Evolutionary conservation across 164 flowering plant genomes (phyloP).

Genomic region (Euptelea pleiosperma): DNA sequence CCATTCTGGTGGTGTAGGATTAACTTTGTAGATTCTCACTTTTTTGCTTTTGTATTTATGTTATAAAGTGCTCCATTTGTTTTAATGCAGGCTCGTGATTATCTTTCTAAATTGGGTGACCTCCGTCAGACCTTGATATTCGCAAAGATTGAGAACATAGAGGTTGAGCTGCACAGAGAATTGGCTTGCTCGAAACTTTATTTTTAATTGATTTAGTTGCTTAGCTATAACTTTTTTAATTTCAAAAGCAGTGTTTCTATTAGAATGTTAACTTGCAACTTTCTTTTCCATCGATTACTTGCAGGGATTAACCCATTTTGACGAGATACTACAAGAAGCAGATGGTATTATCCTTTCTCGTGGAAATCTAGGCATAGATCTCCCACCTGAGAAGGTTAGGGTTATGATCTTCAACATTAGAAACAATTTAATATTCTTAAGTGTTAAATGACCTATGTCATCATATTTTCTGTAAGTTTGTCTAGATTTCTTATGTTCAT

Average conservation of each 20-base stretch:
- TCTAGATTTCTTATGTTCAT: no score
- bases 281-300: constrained; percentile 9
- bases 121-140: constrained; percentile 84
- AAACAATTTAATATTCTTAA: no score
- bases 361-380: constrained; percentile 83
- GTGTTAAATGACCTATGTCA: no score
- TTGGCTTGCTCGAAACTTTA: not conserved
- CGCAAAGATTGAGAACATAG: constrained; percentile 68
- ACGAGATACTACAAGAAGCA: constrained; percentile 84
- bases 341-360: constrained; percentile 87
- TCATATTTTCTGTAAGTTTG: no score
- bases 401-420: constrained; percentile 6
- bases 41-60: not conserved
- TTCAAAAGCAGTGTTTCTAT: not conserved
- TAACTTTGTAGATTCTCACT: no score
- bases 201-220: not conserved
- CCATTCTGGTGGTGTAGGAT: no score
- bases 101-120: constrained; percentile 74
- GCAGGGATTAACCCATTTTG: constrained; percentile 80
- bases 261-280: not conserved
- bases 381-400: constrained; percentile 85
- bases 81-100: constrained; percentile 73
- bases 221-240: not conserved
- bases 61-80: constrained; percentile 4
- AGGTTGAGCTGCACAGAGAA: constrained; percentile 21